Percentiles rank a stretch among this genome's conserved stretches.
Conservation (phyloP, 306 rosid genomes). For the Cucurbita ficifolia region DNA sequence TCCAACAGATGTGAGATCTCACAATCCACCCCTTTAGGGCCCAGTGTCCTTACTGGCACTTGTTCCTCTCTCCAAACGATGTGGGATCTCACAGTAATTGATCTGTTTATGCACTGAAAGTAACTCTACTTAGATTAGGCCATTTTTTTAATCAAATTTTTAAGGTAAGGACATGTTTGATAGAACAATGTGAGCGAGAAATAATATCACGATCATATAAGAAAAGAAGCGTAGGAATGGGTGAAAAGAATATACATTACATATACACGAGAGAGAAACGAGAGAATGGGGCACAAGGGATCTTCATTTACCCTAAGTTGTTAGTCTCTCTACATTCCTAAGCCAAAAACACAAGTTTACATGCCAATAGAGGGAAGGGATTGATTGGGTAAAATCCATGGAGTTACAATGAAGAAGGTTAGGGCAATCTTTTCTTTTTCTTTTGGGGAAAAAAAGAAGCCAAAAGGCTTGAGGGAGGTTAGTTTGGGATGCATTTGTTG, state of each 20-base stretch:
- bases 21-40: too few relatives aligned
- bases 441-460: neutral
- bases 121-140: too few relatives aligned
- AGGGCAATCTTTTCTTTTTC: neutral
- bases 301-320: constrained; percentile 21
- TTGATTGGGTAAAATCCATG: neutral
- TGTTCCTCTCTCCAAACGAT: too few relatives aligned
- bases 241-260: constrained; percentile 25
- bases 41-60: too few relatives aligned
- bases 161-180: too few relatives aligned
- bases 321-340: constrained; percentile 52
- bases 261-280: constrained; percentile 13
- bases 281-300: constrained; percentile 28
- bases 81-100: too few relatives aligned
- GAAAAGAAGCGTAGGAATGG: constrained; percentile 22
- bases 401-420: neutral
- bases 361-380: constrained; percentile 14
- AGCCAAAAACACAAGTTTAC: constrained; percentile 22
- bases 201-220: neutral
- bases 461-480: neutral
- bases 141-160: too few relatives aligned
- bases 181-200: too few relatives aligned
- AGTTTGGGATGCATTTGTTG: constrained; percentile 7
- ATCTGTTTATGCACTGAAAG: too few relatives aligned
- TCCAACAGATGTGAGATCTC: too few relatives aligned